Base-by-base conservation (phyloP, 495 filamentous ascomycete species). In the Aspergillus bertholletiae region DNA sequence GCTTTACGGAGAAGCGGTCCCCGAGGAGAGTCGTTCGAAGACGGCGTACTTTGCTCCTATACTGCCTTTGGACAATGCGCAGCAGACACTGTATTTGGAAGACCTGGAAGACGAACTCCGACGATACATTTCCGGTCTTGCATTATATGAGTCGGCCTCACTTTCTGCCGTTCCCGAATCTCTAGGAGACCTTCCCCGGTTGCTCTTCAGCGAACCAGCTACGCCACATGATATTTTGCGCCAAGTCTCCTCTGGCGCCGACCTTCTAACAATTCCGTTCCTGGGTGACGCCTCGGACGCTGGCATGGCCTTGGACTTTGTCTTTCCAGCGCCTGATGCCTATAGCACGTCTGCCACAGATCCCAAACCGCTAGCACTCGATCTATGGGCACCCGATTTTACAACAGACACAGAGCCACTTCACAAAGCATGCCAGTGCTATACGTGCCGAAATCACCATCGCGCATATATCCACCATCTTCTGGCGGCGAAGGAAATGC, bases 401-500 rank as follows among this genome's bases (percentile, higher is more conserved):
- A 74, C 81, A 12, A 76, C 72, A 20, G 80, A 86, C 53, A 58
- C 88, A 1, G 59, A 63, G 0, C 85, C 92, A 0, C 71, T 97
- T 15, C 56, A 61, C 0, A 50, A 73, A 24, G 71, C 67, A 37
- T 98, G 94, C 70, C 56, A 70, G 18, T 98, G 94, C 78, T 94
- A 96, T 65, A 73, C 92, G 18, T 98, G 94, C 76, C 82, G 74
- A 1, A 79, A 80, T 12, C 95, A 98, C 68, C 90, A 96, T 69
- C 75, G 84, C 6, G 93, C 95, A 1, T 97, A 87, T 70, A 58
- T 97, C 28, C 86, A 90, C 54, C 95, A 98, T 65, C 80, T 98
- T 5, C 79, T 98, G 4, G 67, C 76, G 15, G 90, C 94, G 0
- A 92, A 91, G 59, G 94, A 98, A 68, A 97, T 98, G 95, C 84